Conservation (phyloP, 805 yeast species). For the Zygoascus flipseniorum region DNA sequence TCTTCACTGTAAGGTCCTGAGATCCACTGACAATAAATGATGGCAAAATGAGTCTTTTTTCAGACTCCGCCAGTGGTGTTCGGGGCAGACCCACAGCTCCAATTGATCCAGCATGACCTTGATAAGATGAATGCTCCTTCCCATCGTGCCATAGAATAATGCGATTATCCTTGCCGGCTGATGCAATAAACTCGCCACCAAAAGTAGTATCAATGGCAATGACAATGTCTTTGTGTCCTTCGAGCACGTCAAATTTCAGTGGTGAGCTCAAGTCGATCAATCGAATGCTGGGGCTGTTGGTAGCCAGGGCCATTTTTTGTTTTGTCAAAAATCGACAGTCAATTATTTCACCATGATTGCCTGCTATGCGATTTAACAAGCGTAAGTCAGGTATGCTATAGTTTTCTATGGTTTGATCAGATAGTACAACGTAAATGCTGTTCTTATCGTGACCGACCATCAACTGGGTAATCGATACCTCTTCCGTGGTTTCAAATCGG, state of each 20-base stretch:
- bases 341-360: constrained; percentile 93
- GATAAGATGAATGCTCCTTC: constrained; percentile 47
- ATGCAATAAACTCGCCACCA: constrained; percentile 85
- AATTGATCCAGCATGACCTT: constrained; percentile 83
- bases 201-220: constrained; percentile 68
- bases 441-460: constrained; percentile 38
- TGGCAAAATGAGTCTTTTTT: constrained; percentile 35
- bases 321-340: constrained; percentile 73
- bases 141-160: constrained; percentile 70
- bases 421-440: constrained; percentile 44
- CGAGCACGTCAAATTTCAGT: constrained; percentile 53
- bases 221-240: constrained; percentile 81
- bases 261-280: constrained; percentile 40
- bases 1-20: constrained; percentile 74
- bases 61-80: constrained; percentile 22
- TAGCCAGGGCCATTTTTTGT: constrained; percentile 66
- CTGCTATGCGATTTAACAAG: constrained; percentile 56
- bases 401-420: constrained; percentile 76
- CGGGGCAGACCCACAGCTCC: constrained; percentile 74
- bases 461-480: constrained; percentile 45
- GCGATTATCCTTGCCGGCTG: constrained; percentile 83
- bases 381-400: constrained; percentile 36
- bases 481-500: constrained; percentile 41
- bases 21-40: constrained; percentile 73
- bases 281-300: constrained; percentile 85